Evolutionary conservation across 345 rosid species (phyloP), one percentile per base, ranked within the genome.

Genomic region (Acer campestre): DNA sequence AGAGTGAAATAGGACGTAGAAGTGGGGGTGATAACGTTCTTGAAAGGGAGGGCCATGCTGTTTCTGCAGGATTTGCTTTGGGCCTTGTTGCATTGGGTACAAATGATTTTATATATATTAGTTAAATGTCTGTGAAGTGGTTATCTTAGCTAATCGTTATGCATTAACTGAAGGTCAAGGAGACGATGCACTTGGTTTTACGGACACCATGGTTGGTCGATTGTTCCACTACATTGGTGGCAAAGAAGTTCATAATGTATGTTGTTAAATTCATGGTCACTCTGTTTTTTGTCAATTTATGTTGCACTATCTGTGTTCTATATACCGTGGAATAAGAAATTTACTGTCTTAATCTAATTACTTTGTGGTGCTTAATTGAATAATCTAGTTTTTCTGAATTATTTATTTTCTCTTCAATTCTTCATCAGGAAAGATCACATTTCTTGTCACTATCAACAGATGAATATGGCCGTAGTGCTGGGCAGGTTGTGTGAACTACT

Each of bases 1-100:
- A 95, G 99, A 92, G 87, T 84, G 99, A 95, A 89, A 92, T 95
- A 78, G 97, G 98, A 49, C 97, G 95, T 77, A 85, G 99, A 91
- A 93, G 98, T 85, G 92, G 92, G 70, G 99, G 99, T 76, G 99
- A 95, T 82, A 95, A 95, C 81, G 99, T 94, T 66, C 99, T 93
- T 85, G 99, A 95, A 85, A 91, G 99, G 87, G 99, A 95, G 87
- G 99, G 97, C 55, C 90, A 95, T 91, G 98, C 97, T 81, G 95
- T 92, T 81, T 90, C 99, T 85, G 98, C 99, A n/a, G 99, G 99
- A 80, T 92, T 93, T 85, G 79, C 99, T 58, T 79, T 95, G 83
- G 99, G 99, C 84, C 98, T 95, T 82, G 97, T 94, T 75, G 94
- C 98, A 67, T 79, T 95, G 85, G 99, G 99, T 95, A 90, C 69